These are phyloP conservation scores for Xerocomus brunneocitrinus DNA, from an alignment of 768 basidiomycete genomes.

Conservation along the genomic window DNA sequence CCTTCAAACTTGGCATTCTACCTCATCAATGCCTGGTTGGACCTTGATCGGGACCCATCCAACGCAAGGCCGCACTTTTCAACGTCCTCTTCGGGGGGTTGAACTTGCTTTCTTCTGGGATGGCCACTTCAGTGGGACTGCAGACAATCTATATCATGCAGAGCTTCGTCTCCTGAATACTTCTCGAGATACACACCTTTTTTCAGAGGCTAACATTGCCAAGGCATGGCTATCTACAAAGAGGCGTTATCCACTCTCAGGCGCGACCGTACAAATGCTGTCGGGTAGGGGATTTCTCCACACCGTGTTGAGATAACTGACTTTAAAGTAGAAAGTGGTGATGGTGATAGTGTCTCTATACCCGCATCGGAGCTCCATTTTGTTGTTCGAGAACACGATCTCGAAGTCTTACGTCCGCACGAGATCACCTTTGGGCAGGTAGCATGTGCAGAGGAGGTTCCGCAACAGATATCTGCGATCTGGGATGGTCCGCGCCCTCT, in stretches of 20 bases:
- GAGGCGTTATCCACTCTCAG: not conserved
- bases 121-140: not conserved
- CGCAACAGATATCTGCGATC: slow-evolving; percentile 24
- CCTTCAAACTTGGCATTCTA: not conserved
- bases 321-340: not conserved
- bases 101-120: not conserved
- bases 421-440: slow-evolving; percentile 39
- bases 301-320: not conserved
- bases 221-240: slow-evolving; percentile 1
- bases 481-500: slow-evolving; percentile 35
- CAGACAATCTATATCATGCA: not conserved
- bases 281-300: not conserved
- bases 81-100: not conserved
- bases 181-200: not conserved
- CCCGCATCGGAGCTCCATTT: slow-evolving; percentile 24
- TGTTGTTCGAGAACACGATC: slow-evolving; percentile 36
- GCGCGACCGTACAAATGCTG: not conserved
- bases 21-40: not conserved
- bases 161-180: not conserved
- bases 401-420: slow-evolving; percentile 28
- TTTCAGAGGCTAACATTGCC: not conserved
- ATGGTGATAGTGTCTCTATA: not conserved
- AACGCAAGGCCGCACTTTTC: not conserved
- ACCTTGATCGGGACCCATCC: not conserved
- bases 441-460: slow-evolving; percentile 34